phyloP scores from a whole-genome alignment of 495 filamentous ascomycete genomes.

The Lichenothelia convexa region DNA sequence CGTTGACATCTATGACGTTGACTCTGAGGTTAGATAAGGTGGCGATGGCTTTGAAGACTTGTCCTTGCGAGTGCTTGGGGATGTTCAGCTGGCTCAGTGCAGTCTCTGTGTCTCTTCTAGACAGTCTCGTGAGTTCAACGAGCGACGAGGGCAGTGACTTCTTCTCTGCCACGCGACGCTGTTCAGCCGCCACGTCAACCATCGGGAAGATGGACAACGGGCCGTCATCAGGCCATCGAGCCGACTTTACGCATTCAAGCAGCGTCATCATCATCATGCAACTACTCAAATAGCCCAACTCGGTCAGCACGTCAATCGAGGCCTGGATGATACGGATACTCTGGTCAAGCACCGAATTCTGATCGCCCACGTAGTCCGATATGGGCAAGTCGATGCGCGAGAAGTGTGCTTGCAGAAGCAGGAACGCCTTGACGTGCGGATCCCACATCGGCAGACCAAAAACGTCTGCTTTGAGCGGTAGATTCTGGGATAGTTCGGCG shows the following conservation, averaged over 20 bases:
- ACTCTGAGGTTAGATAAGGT: conserved; percentile 53
- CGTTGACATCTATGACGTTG: conserved; percentile 37
- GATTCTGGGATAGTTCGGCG: conserved; percentile 63
- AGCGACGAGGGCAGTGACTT: conserved; percentile 20
- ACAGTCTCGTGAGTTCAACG: conserved; percentile 26
- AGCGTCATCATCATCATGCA: conserved; percentile 64
- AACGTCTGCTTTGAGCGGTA: conserved; percentile 47
- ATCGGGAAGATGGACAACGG: conserved; percentile 68
- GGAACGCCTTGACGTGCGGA: conserved; percentile 90
- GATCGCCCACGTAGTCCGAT: conserved; percentile 92
- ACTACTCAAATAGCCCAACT: conserved; percentile 61
- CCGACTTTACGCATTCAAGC: conserved; percentile 80
- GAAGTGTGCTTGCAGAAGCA: conserved; percentile 89
- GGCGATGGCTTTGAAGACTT: conserved; percentile 40
- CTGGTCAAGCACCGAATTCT: conserved; percentile 67
- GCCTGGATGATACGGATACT: conserved; percentile 89
- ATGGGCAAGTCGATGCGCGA: conserved; percentile 83
- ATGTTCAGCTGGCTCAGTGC: conserved; percentile 15
- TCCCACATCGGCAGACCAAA: conserved; percentile 91
- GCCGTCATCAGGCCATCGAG: conserved; percentile 73
- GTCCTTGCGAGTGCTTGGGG: conserved; percentile 7
- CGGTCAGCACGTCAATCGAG: conserved; percentile 83
- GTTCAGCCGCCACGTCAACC: conserved; percentile 31
- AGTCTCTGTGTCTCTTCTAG: conserved; percentile 16
- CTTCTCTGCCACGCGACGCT: conserved; percentile 16